phyloP scores from a whole-genome alignment of 768 basidiomycete species.

The Psilocybe sp. region DNA sequence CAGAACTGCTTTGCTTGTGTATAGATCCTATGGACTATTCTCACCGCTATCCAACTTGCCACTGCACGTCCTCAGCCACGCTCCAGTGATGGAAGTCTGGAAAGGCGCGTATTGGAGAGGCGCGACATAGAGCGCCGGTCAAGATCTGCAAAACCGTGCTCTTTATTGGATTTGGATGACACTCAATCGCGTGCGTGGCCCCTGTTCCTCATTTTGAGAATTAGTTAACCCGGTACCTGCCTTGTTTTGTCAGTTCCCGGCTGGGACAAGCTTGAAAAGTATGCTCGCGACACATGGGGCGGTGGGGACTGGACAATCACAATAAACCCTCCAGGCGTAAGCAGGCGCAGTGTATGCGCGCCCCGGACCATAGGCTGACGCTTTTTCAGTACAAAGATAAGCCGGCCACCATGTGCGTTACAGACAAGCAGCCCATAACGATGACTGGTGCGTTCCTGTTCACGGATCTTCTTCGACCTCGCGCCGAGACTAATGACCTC shows the following conservation, averaged over 20 bases:
- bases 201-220: not conserved
- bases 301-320: constrained; percentile 19
- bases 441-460: constrained; percentile 16
- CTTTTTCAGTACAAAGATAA: constrained; percentile 23
- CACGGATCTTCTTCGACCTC: not conserved
- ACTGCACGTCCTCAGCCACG: not conserved
- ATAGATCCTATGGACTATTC: constrained; percentile 2
- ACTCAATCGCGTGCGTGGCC: constrained; percentile 14
- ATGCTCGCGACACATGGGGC: constrained; percentile 22
- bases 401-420: constrained; percentile 23
- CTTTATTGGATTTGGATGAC: constrained; percentile 17
- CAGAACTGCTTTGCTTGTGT: not conserved
- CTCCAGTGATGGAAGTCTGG: not conserved
- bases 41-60: not conserved
- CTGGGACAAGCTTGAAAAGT: constrained; percentile 19
- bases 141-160: constrained; percentile 11
- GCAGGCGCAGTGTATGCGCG: not conserved
- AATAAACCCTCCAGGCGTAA: constrained; percentile 23
- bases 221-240: not conserved
- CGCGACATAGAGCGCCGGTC: constrained; percentile 12
- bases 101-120: constrained; percentile 4
- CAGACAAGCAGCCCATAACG: constrained; percentile 13
- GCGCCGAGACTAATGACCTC: not conserved
- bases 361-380: not conserved
- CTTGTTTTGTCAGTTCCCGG: constrained; percentile 17